Percentiles rank a stretch among this genome's conserved stretches.
Evolutionary conservation across 2,329 filamentous ascomycete genomes (phyloP).

Genomic region (Conoideocrella luteorostrata): DNA sequence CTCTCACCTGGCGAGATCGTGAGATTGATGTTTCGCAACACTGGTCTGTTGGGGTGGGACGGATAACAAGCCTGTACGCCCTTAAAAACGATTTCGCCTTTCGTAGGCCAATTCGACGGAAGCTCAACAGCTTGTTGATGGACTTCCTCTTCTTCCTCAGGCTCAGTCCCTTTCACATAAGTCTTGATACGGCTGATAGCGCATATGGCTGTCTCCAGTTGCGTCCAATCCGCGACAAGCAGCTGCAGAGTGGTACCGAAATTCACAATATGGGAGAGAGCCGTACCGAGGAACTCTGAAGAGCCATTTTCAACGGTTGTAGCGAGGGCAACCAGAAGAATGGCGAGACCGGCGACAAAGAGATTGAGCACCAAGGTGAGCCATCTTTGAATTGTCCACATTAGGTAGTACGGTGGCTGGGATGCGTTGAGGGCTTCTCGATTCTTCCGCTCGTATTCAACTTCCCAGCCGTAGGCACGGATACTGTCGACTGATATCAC

Average conservation of each 20-base stretch:
- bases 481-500: too few relatives aligned
- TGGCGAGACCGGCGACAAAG: slow-evolving; percentile 36
- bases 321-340: slow-evolving; percentile 37
- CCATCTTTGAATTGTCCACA: slow-evolving; percentile 45
- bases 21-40: slow-evolving; percentile 22
- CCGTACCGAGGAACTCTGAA: not conserved
- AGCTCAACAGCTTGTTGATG: too few relatives aligned
- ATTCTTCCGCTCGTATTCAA: slow-evolving; percentile 11
- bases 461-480: slow-evolving; percentile 25
- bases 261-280: not conserved
- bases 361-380: slow-evolving; percentile 41
- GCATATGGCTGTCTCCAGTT: not conserved
- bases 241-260: not conserved
- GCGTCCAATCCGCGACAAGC: not conserved
- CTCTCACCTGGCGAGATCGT: slow-evolving; percentile 26
- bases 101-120: not conserved
- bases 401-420: slow-evolving; percentile 29
- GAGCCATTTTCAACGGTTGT: slow-evolving; percentile 20
- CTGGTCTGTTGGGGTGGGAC: slow-evolving; percentile 8
- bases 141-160: not conserved
- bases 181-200: not conserved
- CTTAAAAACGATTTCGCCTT: not conserved
- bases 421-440: slow-evolving; percentile 24
- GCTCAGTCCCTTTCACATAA: not conserved
- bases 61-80: not conserved